Evolutionary conservation across 202 grass and related monocot species (phyloP).

Genomic region (Hordeum pubiflorum): DNA sequence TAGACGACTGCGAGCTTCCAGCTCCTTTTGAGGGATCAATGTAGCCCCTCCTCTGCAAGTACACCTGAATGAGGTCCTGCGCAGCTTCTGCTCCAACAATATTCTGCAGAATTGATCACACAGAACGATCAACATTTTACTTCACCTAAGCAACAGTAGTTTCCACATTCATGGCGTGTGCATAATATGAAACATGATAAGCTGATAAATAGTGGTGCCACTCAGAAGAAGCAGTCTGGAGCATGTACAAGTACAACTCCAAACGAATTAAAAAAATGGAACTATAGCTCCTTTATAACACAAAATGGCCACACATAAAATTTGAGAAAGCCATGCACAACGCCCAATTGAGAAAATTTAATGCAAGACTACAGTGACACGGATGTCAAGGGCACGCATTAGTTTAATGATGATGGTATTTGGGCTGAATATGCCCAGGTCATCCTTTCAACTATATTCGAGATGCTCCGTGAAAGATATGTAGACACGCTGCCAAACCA

Average conservation of each 20-base stretch:
- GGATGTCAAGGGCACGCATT: background rate
- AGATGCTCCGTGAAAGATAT: background rate
- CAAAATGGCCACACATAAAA: background rate
- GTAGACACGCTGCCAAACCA: background rate
- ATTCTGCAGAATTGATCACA: conserved; percentile 48
- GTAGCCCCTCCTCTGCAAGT: conserved; percentile 67
- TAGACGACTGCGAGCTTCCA: conserved; percentile 26
- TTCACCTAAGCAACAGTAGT: background rate
- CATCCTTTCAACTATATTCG: background rate
- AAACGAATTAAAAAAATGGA: conserved; percentile 14
- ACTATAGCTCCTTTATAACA: background rate
- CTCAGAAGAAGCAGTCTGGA: background rate
- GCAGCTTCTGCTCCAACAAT: conserved; percentile 77
- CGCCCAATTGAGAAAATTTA: background rate
- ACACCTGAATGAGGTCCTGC: conserved; percentile 66
- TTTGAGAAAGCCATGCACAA: background rate
- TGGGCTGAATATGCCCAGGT: background rate
- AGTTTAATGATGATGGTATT: background rate
- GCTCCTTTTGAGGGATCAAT: conserved; percentile 36
- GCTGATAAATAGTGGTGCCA: background rate
- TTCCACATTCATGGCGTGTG: background rate
- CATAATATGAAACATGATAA: background rate
- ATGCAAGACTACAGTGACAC: background rate
- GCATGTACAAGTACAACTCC: background rate
- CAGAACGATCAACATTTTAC: background rate